Evolutionary conservation across 306 rosid species (phyloP).

Genomic region (Cucumis sativus): DNA sequence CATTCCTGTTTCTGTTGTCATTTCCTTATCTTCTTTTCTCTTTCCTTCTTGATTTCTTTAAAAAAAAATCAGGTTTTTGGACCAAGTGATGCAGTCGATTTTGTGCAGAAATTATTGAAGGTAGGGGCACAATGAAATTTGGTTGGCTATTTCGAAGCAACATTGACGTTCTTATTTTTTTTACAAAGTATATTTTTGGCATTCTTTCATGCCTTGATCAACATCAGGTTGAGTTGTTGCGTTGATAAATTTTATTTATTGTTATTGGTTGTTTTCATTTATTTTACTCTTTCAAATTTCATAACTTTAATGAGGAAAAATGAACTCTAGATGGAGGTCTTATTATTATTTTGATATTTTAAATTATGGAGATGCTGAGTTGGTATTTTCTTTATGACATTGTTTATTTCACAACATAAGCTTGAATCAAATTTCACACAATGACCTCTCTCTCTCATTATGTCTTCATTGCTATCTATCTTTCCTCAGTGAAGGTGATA

Average conservation of each 20-base stretch:
- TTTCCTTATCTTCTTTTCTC: conserved; percentile 7
- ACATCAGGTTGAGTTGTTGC: not conserved
- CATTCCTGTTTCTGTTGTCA: not conserved
- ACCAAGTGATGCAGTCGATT: conserved; percentile 84
- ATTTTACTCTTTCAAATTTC: not conserved
- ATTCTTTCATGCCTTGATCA: not conserved
- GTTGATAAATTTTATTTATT: not conserved
- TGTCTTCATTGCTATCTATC: too few relatives aligned
- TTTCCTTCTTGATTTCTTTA: conserved; percentile 5
- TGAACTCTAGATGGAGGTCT: not conserved
- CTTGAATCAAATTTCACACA: not conserved
- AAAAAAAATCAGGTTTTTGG: conserved; percentile 64
- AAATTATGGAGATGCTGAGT: too few relatives aligned
- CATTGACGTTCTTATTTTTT: not conserved
- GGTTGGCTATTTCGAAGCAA: not conserved
- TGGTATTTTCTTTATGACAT: too few relatives aligned
- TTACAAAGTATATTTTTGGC: not conserved
- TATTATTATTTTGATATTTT: too few relatives aligned
- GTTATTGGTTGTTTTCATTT: not conserved
- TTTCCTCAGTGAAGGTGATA: too few relatives aligned
- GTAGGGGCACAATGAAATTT: conserved; percentile 21
- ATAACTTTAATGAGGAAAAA: not conserved
- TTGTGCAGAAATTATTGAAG: conserved; percentile 65
- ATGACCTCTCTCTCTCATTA: not conserved
- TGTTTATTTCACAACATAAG: too few relatives aligned